Conservation (phyloP, 768 basidiomycete genomes). For the Panaeolus cyanescens region DNA sequence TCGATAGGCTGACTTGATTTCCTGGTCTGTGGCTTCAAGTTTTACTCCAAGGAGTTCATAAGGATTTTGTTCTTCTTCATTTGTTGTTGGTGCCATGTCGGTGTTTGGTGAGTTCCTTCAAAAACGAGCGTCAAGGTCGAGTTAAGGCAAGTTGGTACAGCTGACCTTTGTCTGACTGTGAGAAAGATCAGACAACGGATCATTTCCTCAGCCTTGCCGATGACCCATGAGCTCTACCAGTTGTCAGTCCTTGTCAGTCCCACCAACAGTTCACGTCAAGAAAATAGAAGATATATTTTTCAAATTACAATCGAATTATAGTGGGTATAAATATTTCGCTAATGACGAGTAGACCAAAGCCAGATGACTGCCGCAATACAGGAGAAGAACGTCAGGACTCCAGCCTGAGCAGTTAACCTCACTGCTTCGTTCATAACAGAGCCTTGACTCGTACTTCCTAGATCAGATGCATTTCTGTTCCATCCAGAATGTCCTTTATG, state of each 20-base stretch:
- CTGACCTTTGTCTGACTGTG: too few species aligned
- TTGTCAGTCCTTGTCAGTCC: too few species aligned
- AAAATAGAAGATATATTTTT: too few species aligned
- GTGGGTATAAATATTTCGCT: neutral
- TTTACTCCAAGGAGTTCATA: slow-evolving; percentile 71
- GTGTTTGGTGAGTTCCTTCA: neutral
- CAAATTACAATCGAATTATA: neutral
- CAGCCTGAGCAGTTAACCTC: neutral
- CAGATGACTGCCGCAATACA: neutral
- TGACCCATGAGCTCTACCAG: too few species aligned
- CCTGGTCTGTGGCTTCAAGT: slow-evolving; percentile 70
- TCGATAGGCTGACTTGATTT: slow-evolving; percentile 80
- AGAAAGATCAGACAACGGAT: too few species aligned
- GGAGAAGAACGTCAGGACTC: neutral
- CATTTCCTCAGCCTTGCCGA: too few species aligned
- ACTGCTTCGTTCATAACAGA: neutral
- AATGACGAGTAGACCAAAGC: neutral
- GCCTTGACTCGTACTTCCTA: slow-evolving; percentile 43
- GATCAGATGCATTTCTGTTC: slow-evolving; percentile 8
- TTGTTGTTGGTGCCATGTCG: slow-evolving; percentile 19
- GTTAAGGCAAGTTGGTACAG: too few species aligned
- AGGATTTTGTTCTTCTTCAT: slow-evolving; percentile 59
- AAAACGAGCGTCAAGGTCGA: too few species aligned
- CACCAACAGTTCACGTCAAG: too few species aligned
- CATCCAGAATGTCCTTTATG: slow-evolving; percentile 44